Conservation (phyloP, 495 filamentous ascomycete species). For the Tuber umbilicatum region DNA sequence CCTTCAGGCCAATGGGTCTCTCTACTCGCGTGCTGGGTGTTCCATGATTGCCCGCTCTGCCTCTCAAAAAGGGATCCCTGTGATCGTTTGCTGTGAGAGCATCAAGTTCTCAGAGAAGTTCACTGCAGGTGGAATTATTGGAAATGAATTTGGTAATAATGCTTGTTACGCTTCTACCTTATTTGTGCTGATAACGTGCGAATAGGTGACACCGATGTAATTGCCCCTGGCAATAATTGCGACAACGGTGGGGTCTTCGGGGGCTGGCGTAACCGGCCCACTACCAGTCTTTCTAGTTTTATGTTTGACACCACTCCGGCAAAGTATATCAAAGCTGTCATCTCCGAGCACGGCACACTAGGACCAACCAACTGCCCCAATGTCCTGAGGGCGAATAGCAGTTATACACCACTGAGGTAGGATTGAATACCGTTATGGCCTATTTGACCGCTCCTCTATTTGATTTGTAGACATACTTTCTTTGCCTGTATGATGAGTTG, state of each 20-base stretch:
- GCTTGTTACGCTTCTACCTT: constrained; percentile 48
- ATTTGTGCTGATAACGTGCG: constrained; percentile 8
- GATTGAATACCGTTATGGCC: neutral
- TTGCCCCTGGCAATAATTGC: constrained; percentile 17
- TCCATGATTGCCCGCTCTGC: constrained; percentile 84
- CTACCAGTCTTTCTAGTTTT: constrained; percentile 69
- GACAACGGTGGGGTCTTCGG: constrained; percentile 44
- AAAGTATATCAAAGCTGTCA: constrained; percentile 76
- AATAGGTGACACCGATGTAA: constrained; percentile 31
- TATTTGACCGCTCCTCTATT: neutral
- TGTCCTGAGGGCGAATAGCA: constrained; percentile 26
- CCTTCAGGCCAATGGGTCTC: constrained; percentile 80
- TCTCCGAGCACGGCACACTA: constrained; percentile 84
- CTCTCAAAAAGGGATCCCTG: constrained; percentile 63
- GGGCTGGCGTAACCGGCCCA: constrained; percentile 57
- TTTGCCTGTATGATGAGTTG: neutral
- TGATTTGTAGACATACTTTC: neutral
- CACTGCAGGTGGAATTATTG: constrained; percentile 80
- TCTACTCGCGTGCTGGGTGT: constrained; percentile 82
- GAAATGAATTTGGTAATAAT: constrained; percentile 73
- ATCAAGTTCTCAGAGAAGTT: constrained; percentile 93
- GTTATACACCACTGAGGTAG: neutral
- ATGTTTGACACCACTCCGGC: constrained; percentile 94
- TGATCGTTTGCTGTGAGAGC: constrained; percentile 87
- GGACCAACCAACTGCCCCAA: constrained; percentile 72